Conservation (phyloP, 495 filamentous ascomycete genomes). For the Daldinia loculata region DNA sequence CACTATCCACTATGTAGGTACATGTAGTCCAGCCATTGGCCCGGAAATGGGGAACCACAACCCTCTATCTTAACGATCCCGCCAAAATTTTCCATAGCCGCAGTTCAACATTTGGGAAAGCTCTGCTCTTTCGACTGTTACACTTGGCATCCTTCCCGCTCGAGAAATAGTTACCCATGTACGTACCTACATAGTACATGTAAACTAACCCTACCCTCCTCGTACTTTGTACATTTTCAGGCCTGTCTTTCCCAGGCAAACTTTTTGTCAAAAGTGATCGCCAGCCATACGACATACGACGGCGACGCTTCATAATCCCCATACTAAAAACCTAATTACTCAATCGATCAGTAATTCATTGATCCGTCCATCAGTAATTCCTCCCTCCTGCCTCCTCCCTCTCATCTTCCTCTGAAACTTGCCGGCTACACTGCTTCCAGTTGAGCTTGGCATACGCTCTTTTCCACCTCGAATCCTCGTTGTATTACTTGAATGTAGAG, state of each 20-base stretch:
- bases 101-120: slow-evolving; percentile 51
- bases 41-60: slow-evolving; percentile 35
- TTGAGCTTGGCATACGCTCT: slow-evolving; percentile 31
- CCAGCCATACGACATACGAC: slow-evolving; percentile 30
- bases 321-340: slow-evolving; percentile 23
- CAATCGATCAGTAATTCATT: slow-evolving; percentile 15
- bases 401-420: neutral
- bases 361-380: slow-evolving; percentile 22
- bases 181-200: slow-evolving; percentile 10
- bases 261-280: slow-evolving; percentile 28
- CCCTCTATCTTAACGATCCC: slow-evolving; percentile 25
- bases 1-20: slow-evolving; percentile 5
- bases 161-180: slow-evolving; percentile 13
- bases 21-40: slow-evolving; percentile 33
- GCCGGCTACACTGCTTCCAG: slow-evolving; percentile 4
- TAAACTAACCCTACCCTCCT: slow-evolving; percentile 17
- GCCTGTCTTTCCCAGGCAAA: slow-evolving; percentile 13
- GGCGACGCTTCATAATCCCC: slow-evolving; percentile 24
- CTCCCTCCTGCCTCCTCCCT: neutral
- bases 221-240: slow-evolving; percentile 23
- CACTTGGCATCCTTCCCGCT: slow-evolving; percentile 14
- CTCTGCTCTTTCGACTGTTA: slow-evolving; percentile 24
- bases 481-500: slow-evolving; percentile 2
- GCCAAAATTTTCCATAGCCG: slow-evolving; percentile 38
- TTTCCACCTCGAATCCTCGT: slow-evolving; percentile 12